These are phyloP conservation scores for Hypoxylon cercidicola DNA, from an alignment of 495 filamentous ascomycete species.

Conservation along the genomic window DNA sequence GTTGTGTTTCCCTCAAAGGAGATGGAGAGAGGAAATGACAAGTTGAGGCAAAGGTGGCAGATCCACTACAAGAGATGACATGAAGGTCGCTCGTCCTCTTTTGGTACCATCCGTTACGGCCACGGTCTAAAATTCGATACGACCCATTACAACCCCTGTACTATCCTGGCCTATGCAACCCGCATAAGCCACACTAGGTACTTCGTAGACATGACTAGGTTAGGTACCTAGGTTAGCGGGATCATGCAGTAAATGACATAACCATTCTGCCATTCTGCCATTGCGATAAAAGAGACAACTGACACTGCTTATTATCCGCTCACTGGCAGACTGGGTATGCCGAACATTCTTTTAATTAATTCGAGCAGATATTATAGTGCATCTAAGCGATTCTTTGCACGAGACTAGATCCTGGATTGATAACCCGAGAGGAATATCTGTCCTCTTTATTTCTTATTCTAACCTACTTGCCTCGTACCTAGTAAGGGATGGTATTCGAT, in stretches of 20 bases:
- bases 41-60: constrained; percentile 43
- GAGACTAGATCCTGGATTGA: too few species aligned
- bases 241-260: constrained; percentile 37
- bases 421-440: constrained; percentile 5
- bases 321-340: constrained; percentile 16
- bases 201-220: too few species aligned
- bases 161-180: not conserved
- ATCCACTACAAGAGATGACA: constrained; percentile 34
- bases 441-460: constrained; percentile 12
- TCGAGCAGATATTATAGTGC: not conserved
- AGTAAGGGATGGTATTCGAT: not conserved
- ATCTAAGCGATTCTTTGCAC: not conserved
- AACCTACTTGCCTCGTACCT: not conserved
- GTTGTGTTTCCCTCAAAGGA: constrained; percentile 7
- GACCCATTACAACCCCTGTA: constrained; percentile 5
- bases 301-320: constrained; percentile 28
- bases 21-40: constrained; percentile 19
- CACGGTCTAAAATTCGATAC: constrained; percentile 7
- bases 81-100: constrained; percentile 9
- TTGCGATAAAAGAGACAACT: constrained; percentile 17
- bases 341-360: constrained; percentile 32
- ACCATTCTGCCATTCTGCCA: constrained; percentile 18
- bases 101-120: constrained; percentile 31
- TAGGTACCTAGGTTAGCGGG: constrained; percentile 22
- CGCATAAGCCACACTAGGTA: constrained; percentile 29